phyloP scores from a whole-genome alignment of 2,329 filamentous ascomycete species.

The Neopestalotiopsis rosae region DNA sequence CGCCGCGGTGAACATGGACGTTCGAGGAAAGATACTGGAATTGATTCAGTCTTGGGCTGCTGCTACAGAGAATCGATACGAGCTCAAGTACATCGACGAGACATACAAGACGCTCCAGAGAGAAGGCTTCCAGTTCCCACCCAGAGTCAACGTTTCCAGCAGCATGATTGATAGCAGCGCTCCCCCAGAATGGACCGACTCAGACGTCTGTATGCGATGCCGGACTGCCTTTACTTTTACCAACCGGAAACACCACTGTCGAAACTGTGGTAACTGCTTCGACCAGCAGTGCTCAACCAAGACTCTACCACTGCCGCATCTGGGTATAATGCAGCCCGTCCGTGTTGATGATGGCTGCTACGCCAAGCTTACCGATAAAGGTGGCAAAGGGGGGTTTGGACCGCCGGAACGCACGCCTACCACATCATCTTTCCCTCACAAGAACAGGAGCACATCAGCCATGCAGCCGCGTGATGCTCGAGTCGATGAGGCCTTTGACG shows the following conservation, averaged over 20 bases:
- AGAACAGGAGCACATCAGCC: slow-evolving; percentile 66
- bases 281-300: slow-evolving; percentile 95
- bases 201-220: slow-evolving; percentile 98
- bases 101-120: slow-evolving; percentile 82
- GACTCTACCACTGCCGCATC: slow-evolving; percentile 83
- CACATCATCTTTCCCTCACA: slow-evolving; percentile 54
- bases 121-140: slow-evolving; percentile 90
- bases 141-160: slow-evolving; percentile 83
- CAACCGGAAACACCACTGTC: slow-evolving; percentile 97
- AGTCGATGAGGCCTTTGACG: slow-evolving; percentile 90
- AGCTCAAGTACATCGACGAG: slow-evolving; percentile 85
- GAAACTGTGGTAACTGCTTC: slow-evolving; percentile 97
- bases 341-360: slow-evolving; percentile 97
- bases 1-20: slow-evolving; percentile 80
- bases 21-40: slow-evolving; percentile 89
- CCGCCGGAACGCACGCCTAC: slow-evolving; percentile 49
- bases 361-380: slow-evolving; percentile 82
- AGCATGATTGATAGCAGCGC: slow-evolving; percentile 98
- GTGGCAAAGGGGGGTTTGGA: slow-evolving; percentile 45
- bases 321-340: slow-evolving; percentile 90
- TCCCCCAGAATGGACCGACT: slow-evolving; percentile 97
- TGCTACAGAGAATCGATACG: slow-evolving; percentile 83
- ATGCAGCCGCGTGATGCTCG: slow-evolving; percentile 93
- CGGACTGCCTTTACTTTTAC: slow-evolving; percentile 95
- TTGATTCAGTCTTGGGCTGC: slow-evolving; percentile 92